Percentiles rank a stretch among this genome's conserved stretches.
Conservation (phyloP, 1,284 basidiomycete species). For the Ceratobasidium sp. region DNA sequence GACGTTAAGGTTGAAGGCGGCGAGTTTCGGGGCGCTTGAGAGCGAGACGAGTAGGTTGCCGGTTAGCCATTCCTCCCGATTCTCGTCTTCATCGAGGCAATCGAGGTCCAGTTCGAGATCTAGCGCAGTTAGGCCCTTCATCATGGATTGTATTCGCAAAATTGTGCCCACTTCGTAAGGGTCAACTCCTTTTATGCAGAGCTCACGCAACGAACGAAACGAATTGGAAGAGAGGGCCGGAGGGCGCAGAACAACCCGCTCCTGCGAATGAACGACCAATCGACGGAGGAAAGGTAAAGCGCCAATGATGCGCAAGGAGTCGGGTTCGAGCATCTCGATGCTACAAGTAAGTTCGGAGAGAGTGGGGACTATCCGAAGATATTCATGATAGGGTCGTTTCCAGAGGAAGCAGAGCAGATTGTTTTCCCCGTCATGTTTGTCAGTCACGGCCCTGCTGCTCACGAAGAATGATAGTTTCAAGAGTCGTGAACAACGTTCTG, state of each 20-base stretch:
- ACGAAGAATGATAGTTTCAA: conserved; percentile 7
- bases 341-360: conserved; percentile 15
- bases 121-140: neutral
- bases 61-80: conserved; percentile 22
- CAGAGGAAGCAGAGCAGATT: conserved; percentile 12
- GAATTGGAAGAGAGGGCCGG: neutral
- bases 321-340: conserved; percentile 3
- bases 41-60: neutral
- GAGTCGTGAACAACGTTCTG: conserved; percentile 5
- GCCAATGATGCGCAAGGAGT: neutral
- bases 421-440: conserved; percentile 16
- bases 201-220: conserved; percentile 11
- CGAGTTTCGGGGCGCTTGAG: neutral
- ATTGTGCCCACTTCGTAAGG: conserved; percentile 20
- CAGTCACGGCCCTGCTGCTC: neutral
- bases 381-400: conserved; percentile 15
- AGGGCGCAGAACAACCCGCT: neutral
- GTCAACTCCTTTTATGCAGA: conserved; percentile 1
- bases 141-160: conserved; percentile 2
- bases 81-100: conserved; percentile 3
- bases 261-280: neutral
- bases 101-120: conserved; percentile 6
- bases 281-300: conserved; percentile 7
- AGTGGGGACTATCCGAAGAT: neutral
- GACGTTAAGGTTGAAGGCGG: neutral